Base-by-base conservation (phyloP, 1,284 basidiomycete genomes). In the Irpex sp. region DNA sequence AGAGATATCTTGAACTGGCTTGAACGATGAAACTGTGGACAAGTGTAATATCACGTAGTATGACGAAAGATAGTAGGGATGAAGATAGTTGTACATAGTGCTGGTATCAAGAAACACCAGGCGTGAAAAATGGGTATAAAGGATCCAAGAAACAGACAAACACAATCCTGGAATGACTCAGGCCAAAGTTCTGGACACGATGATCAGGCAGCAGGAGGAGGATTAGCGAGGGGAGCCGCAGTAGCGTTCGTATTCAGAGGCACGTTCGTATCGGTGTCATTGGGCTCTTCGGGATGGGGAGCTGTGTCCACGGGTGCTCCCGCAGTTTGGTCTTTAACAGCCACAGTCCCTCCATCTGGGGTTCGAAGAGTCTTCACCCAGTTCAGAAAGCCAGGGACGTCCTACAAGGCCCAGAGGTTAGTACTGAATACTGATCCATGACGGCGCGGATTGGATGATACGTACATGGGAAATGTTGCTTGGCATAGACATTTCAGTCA, bases 1-100 rank as follows among this genome's bases (percentile, higher is more conserved):
- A 93, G 71, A 84, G 93, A 66, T 96, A 95, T 74, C 79, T 95
- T 34, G 93, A 96, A 70, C 81, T 94, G 59, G 90, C 85, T 47
- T 94, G 77, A 77, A 59, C 21, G 9, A 15, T 8, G 13, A 51
- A 21, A 51, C 15, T 19, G 13, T 19, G 40, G 11, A 44, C 40
- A 44, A 9, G 40, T 31, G 40, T 11, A 44, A 44, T 44, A 44
- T 44, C 40, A 44, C 5, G 40, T n/a, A 44, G 40, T 44, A 44
- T 44, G 9, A n/a, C 9, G 40, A 44, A 44, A 3, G 31, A 31
- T 31, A 31, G 31, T 31, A 31, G 40, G 15, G 11, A 44, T 44
- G 9, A n/a, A 9, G 15, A 44, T 44, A 44, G 9, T 11, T n/a
- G 40, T 44, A 44, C 15, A 44, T 3, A 8, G 40, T 44, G 15